These are phyloP conservation scores for Coccomyxa subellipsoidea DNA, from an alignment of 163 green algal species.

Conservation along the genomic window DNA sequence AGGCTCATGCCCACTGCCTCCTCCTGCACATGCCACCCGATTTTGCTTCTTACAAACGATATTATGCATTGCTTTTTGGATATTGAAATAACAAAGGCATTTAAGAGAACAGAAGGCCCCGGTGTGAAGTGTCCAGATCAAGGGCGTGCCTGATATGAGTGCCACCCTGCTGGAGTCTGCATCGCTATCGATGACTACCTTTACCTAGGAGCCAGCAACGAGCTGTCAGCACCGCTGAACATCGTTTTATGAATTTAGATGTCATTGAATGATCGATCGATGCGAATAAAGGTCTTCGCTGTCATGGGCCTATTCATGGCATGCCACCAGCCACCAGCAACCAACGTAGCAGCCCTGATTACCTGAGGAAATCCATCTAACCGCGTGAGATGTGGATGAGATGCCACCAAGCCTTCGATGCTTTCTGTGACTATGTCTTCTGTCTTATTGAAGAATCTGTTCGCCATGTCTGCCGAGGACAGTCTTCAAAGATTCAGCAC, in stretches of 20 bases:
- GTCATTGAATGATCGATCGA: not conserved
- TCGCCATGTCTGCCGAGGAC: not conserved
- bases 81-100: no score
- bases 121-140: not conserved
- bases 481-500: no score
- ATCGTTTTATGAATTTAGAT: not conserved
- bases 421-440: conserved; percentile 39
- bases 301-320: no score
- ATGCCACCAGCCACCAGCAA: no score
- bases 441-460: conserved; percentile 43
- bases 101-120: not conserved
- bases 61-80: no score
- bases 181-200: conserved; percentile 45
- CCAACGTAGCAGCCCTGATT: not conserved
- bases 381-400: conserved; percentile 35
- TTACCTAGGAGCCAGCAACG: conserved; percentile 37
- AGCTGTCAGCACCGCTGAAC: not conserved
- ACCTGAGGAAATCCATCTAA: conserved; percentile 61
- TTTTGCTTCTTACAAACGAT: not conserved
- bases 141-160: conserved; percentile 41
- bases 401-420: conserved; percentile 49
- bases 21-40: conserved; percentile 41
- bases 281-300: not conserved
- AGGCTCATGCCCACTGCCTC: conserved; percentile 81
- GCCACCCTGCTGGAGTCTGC: conserved; percentile 32